Evolutionary conservation across 2,329 filamentous ascomycete species (phyloP), one percentile per base, ranked within the genome.

Genomic region (Talaromyces sp.): DNA sequence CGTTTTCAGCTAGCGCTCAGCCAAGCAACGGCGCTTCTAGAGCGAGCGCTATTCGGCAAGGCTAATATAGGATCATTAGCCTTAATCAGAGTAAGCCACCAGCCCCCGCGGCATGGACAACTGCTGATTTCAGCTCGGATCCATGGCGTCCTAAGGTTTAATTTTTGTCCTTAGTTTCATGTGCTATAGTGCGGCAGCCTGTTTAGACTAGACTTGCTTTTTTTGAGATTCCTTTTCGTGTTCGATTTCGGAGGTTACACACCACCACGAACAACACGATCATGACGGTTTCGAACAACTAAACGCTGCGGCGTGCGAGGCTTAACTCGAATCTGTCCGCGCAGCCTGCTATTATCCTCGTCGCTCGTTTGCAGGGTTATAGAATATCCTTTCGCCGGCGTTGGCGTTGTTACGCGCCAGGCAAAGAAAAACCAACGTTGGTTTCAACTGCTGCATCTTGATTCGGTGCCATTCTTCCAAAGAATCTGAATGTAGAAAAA

Each of bases 41-140:
- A 54, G 48, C 25, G 48, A 54, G 48, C 28, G 48, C 48, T 54
- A 54, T 54, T 54, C 48, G 48, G 48, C 28, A 54, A 35, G 48
- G 28, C 48, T 54, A 54, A 21, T 33, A 54, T 54, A 54, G 48
- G 44, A 12, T 33, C 28, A 33, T 54, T 35, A 54, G 48, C 28
- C 23, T 50, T 31, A 21, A 54, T 21, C 48, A 28, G 5, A 54
- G 28, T 31, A 28, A 52, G 25, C 25, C 44, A n/a, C n/a, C 28
- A 52, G 28, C 16, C 48, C 48, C 48, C 48, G 48, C 46, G 9
- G 16, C 28, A 54, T 54, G 16, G 48, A 14, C 48, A 48, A 9
- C 42, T 48, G 21, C 23, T 28, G 23, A 48, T 12, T 7, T 28
- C 44, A 48, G 23, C 44, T 28, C 44, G 9, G 28, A 28, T 48